Conservation (phyloP, 1,284 basidiomycete species). For the Earliella scabrosa region DNA sequence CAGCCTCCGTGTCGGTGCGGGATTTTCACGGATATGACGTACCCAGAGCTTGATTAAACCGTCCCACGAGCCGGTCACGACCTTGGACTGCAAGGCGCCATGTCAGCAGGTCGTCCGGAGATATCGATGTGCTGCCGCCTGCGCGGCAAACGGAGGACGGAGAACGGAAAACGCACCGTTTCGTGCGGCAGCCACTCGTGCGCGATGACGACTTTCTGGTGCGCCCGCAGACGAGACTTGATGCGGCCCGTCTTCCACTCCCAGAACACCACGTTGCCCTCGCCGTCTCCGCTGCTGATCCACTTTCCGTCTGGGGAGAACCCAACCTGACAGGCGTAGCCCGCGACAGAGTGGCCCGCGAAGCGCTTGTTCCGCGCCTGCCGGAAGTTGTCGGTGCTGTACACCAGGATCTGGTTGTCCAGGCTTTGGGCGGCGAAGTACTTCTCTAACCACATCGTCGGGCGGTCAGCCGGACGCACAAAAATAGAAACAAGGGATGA, state of each 20-base stretch:
- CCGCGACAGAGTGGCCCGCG: conserved; percentile 94
- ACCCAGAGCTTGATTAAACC: conserved; percentile 97
- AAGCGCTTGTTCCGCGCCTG: conserved; percentile 99
- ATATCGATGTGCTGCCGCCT: neutral
- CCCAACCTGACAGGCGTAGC: conserved; percentile 95
- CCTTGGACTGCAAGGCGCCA: conserved; percentile 72
- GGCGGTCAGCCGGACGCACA: conserved; percentile 9
- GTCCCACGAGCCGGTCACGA: conserved; percentile 97
- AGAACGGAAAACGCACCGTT: conserved; percentile 81
- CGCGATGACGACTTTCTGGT: conserved; percentile 94
- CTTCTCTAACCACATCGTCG: conserved; percentile 62
- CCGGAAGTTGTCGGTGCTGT: conserved; percentile 95
- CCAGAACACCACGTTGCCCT: conserved; percentile 98
- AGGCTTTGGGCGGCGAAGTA: conserved; percentile 97
- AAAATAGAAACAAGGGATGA: neutral
- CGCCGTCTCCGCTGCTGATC: conserved; percentile 95
- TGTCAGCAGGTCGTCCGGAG: conserved; percentile 17
- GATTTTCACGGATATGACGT: conserved; percentile 19
- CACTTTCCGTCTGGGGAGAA: conserved; percentile 98
- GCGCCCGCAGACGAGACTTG: conserved; percentile 87
- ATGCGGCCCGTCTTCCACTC: conserved; percentile 99
- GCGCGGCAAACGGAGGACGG: neutral
- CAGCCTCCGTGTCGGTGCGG: neutral
- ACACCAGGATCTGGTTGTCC: conserved; percentile 98
- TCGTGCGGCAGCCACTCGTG: conserved; percentile 99